Evolutionary conservation across 148 eudicot genomes (phyloP), one percentile per base, ranked within the genome.

Genomic region (Rhododendron ovatum): DNA sequence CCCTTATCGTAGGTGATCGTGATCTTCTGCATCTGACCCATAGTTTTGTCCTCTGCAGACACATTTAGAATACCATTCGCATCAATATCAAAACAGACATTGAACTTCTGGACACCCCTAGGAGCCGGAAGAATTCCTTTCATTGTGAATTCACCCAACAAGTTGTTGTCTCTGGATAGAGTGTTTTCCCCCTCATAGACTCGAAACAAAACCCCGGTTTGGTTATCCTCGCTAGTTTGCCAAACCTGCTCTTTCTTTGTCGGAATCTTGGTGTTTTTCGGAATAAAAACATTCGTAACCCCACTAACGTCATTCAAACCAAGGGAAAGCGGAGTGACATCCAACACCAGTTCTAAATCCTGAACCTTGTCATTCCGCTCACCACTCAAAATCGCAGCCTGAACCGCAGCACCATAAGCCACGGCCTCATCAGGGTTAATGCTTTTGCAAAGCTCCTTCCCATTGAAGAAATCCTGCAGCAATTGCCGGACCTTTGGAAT

Each of bases 171-270:
- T 55, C 0, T 15, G 22, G 61, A 17, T 55, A 1, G 61, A 55
- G 22, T 55, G 18, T 22, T 15, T 17, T 55, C 61, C 61, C 61
- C 61, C 61, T 55, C 61, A 55, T 55, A 17, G 61, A 4, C 61
- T 55, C 0, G 0, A 55, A 17, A 55, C 0, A 0, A 1, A 4
- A 0, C 0, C 4, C 20, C 4, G 22, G 61, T 55, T 55, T 55
- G 22, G 61, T 57, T 18, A 5, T 57, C 61, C 0, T 0, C 0
- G 61, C 1, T 1, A 17, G 61, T 18, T 0, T 0, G 0, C 61
- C 61, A 18, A 57, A 4, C 24, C 1, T 57, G 0, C 61, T 57
- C 61, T 57, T 57, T 57, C 61, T 57, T 57, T 7, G 20, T 57
- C 24, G 61, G 61, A 57, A 57, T 17, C 5, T 1, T 57, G 61